These are phyloP conservation scores for Pterocarpus macrocarpus DNA, from an alignment of 306 rosid species.

Conservation along the genomic window DNA sequence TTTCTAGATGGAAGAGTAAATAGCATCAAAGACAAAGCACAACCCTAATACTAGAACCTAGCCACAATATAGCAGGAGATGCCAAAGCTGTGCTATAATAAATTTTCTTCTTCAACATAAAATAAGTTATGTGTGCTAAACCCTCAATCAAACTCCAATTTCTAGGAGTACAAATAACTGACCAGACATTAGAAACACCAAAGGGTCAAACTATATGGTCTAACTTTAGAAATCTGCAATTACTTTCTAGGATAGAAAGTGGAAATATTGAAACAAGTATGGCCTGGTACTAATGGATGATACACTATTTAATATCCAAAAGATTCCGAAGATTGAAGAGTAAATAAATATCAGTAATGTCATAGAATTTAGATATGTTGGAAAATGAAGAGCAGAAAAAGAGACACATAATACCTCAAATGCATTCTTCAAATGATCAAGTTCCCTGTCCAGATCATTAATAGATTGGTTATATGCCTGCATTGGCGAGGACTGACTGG, in stretches of 20 bases:
- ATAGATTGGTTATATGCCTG: constrained; percentile 95
- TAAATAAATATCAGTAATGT: constrained; percentile 4
- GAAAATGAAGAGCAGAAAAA: not conserved
- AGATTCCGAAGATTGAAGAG: constrained; percentile 1
- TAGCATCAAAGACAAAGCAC: constrained; percentile 4
- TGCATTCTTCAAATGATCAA: constrained; percentile 75
- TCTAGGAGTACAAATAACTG: not conserved
- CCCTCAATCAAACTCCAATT: constrained; percentile 7
- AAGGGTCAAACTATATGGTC: not conserved
- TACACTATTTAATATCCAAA: not conserved
- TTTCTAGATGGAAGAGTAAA: not conserved
- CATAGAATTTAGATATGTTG: not conserved
- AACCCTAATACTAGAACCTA: not conserved
- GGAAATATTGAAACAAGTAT: not conserved
- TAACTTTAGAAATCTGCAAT: constrained; percentile 14
- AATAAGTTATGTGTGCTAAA: not conserved
- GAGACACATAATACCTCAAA: constrained; percentile 68
- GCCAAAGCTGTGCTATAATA: not conserved
- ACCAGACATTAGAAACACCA: constrained; percentile 1
- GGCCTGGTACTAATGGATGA: not conserved
- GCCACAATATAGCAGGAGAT: not conserved
- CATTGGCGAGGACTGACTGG: constrained; percentile 94
- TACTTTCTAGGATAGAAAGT: constrained; percentile 8
- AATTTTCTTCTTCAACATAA: not conserved
- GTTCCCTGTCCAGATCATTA: constrained; percentile 89